A percentile compares a stretch with the other conserved stretches of the same genome.
These are phyloP conservation scores for Apiotrichum laibachii DNA, from an alignment of 1,284 basidiomycete species.

Conservation along the genomic window DNA sequence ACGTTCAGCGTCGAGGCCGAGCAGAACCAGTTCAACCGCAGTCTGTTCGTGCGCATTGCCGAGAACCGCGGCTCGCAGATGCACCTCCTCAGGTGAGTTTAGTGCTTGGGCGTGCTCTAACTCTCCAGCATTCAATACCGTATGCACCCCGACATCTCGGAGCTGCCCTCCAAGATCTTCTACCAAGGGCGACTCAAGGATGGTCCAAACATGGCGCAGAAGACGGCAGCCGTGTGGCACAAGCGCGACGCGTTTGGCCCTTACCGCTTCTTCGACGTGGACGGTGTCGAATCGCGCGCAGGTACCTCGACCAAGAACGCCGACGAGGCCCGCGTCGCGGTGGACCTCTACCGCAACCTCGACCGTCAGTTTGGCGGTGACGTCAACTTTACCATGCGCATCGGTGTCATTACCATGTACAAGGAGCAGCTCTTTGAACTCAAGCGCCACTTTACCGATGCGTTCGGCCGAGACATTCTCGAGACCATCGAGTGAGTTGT, in stretches of 20 bases:
- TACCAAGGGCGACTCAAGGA: slow-evolving; percentile 79
- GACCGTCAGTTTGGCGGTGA: slow-evolving; percentile 61
- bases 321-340: slow-evolving; percentile 72
- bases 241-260: slow-evolving; percentile 71
- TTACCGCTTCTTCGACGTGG: slow-evolving; percentile 86
- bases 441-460: slow-evolving; percentile 64
- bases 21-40: slow-evolving; percentile 77
- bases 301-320: slow-evolving; percentile 77
- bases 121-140: slow-evolving; percentile 81
- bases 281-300: slow-evolving; percentile 49
- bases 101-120: background rate
- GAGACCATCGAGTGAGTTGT: slow-evolving; percentile 64
- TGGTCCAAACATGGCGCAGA: slow-evolving; percentile 80
- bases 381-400: slow-evolving; percentile 68
- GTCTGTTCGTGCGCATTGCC: slow-evolving; percentile 90
- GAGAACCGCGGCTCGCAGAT: slow-evolving; percentile 73
- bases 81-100: slow-evolving; percentile 76
- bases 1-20: slow-evolving; percentile 87
- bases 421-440: slow-evolving; percentile 83
- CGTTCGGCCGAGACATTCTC: slow-evolving; percentile 71
- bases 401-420: slow-evolving; percentile 95
- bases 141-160: slow-evolving; percentile 97
- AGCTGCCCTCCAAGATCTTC: slow-evolving; percentile 84
- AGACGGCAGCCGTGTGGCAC: slow-evolving; percentile 88
- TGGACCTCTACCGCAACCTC: slow-evolving; percentile 75